phyloP scores from a whole-genome alignment of 129 eudicot genomes.

The Silybum marianum region DNA sequence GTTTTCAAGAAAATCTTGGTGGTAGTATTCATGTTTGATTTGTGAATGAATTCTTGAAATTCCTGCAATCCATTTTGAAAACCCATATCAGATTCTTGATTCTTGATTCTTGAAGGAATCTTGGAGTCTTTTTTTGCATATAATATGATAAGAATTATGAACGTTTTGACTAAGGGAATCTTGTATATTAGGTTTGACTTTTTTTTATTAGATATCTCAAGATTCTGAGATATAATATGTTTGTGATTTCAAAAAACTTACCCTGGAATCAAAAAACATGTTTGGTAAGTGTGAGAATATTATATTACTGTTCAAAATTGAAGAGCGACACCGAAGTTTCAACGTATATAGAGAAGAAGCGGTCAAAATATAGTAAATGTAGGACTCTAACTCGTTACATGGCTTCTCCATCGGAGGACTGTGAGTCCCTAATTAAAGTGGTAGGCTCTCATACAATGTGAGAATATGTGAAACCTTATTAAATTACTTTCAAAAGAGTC shows the following conservation, averaged over 20 bases:
- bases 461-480: no score
- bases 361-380: no score
- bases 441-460: no score
- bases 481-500: no score
- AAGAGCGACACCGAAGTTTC: no score
- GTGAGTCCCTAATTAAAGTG: no score
- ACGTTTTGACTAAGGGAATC: constrained; percentile 16
- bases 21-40: constrained; percentile 14
- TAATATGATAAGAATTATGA: not conserved
- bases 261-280: constrained; percentile 2
- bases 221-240: constrained; percentile 4
- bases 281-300: not conserved
- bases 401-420: no score
- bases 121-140: no score
- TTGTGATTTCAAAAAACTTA: not conserved
- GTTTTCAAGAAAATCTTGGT: constrained; percentile 18
- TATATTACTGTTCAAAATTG: no score
- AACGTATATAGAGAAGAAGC: no score
- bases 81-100: constrained; percentile 5
- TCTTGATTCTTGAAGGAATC: not conserved
- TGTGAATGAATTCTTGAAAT: not conserved
- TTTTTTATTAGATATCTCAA: constrained; percentile 30
- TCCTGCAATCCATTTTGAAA: constrained; percentile 23
- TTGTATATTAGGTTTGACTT: constrained; percentile 10
- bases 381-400: no score